phyloP scores from a whole-genome alignment of 192 early-diverging fungal genomes.

The Mortierella claussenii region DNA sequence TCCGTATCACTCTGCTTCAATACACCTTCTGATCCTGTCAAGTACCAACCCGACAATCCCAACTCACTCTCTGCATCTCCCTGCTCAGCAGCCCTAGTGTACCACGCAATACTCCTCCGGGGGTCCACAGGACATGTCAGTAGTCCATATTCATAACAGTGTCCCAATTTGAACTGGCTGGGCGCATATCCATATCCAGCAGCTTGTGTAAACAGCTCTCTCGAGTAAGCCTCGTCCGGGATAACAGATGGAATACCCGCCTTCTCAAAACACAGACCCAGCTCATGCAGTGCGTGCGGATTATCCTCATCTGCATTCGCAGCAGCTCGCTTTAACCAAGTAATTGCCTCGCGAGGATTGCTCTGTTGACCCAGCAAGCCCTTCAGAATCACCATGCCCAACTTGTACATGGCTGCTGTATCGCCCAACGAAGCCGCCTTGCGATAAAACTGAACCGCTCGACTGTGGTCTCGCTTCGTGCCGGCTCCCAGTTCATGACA shows the following conservation, averaged over 20 bases:
- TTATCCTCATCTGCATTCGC: constrained; percentile 88
- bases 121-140: constrained; percentile 89
- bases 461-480: constrained; percentile 82
- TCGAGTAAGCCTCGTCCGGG: constrained; percentile 84
- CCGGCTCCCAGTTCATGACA: constrained; percentile 97
- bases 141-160: constrained; percentile 95
- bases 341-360: constrained; percentile 92
- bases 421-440: constrained; percentile 93
- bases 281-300: constrained; percentile 94
- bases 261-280: constrained; percentile 70
- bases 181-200: constrained; percentile 94
- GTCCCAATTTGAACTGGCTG: constrained; percentile 92
- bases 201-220: constrained; percentile 91
- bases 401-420: constrained; percentile 96
- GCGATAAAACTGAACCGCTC: constrained; percentile 91
- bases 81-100: constrained; percentile 92
- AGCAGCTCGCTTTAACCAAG: constrained; percentile 93
- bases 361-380: constrained; percentile 77
- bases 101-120: constrained; percentile 94
- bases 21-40: constrained; percentile 92
- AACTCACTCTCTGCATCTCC: constrained; percentile 91
- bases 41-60: constrained; percentile 97
- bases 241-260: constrained; percentile 72
- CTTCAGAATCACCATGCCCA: constrained; percentile 92
- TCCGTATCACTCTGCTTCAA: constrained; percentile 91